phyloP scores from a whole-genome alignment of 495 filamentous ascomycete genomes.

The Talaromyces adpressus region DNA sequence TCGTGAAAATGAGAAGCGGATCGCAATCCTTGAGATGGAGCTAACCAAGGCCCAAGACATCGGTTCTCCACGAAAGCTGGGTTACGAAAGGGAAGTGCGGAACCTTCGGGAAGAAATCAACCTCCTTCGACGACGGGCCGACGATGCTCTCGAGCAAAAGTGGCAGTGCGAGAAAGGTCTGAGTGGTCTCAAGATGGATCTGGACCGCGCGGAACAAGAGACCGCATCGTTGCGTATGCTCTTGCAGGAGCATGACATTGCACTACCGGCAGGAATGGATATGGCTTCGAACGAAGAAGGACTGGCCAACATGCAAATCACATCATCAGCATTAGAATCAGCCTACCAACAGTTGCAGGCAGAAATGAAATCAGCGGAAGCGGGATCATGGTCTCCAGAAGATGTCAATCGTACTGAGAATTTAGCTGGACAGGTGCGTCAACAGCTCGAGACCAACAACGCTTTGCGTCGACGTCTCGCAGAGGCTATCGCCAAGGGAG shows the following conservation, averaged over 20 bases:
- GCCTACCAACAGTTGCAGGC: conserved; percentile 76
- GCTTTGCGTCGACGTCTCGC: conserved; percentile 73
- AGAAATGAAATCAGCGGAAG: conserved; percentile 65
- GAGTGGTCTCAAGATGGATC: conserved; percentile 89
- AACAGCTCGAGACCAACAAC: conserved; percentile 70
- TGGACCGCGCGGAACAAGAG: conserved; percentile 92
- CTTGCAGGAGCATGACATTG: conserved; percentile 81
- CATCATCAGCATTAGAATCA: conserved; percentile 67
- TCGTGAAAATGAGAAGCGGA: conserved; percentile 69
- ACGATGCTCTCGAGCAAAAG: conserved; percentile 94
- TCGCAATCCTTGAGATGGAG: conserved; percentile 69
- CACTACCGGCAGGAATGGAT: conserved; percentile 43
- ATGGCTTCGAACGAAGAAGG: conserved; percentile 34
- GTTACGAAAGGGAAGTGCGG: conserved; percentile 75
- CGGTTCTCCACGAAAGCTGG: conserved; percentile 60
- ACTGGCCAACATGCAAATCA: conserved; percentile 44
- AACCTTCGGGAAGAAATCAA: conserved; percentile 78
- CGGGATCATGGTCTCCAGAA: conserved; percentile 53
- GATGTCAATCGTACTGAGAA: conserved; percentile 69
- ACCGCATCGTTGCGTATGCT: conserved; percentile 71
- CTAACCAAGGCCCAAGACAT: conserved; percentile 61
- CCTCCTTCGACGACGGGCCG: conserved; percentile 75
- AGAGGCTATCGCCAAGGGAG: conserved; percentile 77
- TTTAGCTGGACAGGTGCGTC: conserved; percentile 65
- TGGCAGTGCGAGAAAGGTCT: conserved; percentile 94